Evolutionary conservation across 352 stramenopile species (phyloP), one percentile per base, ranked within the genome.

Genomic region (Phytophthora fragariae): DNA sequence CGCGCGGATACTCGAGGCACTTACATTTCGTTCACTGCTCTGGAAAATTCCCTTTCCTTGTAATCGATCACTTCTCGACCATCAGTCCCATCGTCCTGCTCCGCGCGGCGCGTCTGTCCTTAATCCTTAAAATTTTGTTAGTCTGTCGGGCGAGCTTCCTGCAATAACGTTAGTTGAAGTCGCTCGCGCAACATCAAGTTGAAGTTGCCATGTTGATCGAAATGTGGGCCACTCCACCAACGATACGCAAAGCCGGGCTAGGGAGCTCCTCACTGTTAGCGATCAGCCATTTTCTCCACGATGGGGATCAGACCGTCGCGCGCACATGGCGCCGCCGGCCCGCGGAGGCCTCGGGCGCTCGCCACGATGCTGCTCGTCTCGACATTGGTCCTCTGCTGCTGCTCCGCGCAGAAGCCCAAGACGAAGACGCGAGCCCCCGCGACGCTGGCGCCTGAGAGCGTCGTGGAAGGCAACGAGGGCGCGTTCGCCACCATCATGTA

Each of bases 401-500:
- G 37, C 31, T 56, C 33, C 3, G 53, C 52, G 2, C 29, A 76
- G 60, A 33, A 49, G 0, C 5, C 12, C 14, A 64, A 61, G 52
- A 5, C 39, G 12, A 64, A 74, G 31, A 14, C 60, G 1, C 65
- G 52, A 39, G 15, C 17, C 11, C 47, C 57, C 29, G 50, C 65
- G 2, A 68, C 67, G 10, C 2, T 68, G 14, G 52, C 57, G 3
- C 62, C 72, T 10, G 75, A 76, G 24, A 76, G 62, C 54, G 59
- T 79, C 67, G 75, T 84, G 19, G 68, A 72, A 24, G 53, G 64
- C 7, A 70, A 62, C 14, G 78, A 89, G 12, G 85, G 80, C 47
- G 83, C 83, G 14, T 92, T 92, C 55, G 85, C 79, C 58, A 92
- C 83, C 46, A 90, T 92, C 60, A 76, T 92, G 58, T 92, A 92